phyloP scores from a whole-genome alignment of 2,329 filamentous ascomycete species.

The Cladophialophora bantiana region DNA sequence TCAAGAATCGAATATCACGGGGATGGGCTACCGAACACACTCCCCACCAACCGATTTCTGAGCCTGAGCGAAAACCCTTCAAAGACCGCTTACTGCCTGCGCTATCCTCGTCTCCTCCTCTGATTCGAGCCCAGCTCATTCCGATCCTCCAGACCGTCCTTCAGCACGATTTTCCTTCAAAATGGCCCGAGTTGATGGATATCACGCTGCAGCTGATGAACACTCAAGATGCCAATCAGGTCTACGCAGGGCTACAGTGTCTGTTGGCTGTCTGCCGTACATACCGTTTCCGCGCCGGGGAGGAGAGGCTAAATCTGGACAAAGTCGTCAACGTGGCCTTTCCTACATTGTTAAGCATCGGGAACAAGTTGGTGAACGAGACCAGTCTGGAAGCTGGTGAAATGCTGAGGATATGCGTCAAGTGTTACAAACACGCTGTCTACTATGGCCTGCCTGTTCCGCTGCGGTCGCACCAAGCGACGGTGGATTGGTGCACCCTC shows the following conservation, averaged over 20 bases:
- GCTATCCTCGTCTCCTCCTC: slow-evolving; percentile 78
- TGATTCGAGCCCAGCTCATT: slow-evolving; percentile 89
- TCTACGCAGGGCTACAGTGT: slow-evolving; percentile 93
- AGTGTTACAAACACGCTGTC: slow-evolving; percentile 97
- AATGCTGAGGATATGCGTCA: slow-evolving; percentile 93
- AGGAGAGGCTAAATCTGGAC: slow-evolving; percentile 84
- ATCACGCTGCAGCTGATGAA: slow-evolving; percentile 89
- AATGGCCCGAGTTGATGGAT: slow-evolving; percentile 94
- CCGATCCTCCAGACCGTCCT: slow-evolving; percentile 95
- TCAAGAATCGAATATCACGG: slow-evolving; percentile 95
- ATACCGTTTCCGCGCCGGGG: slow-evolving; percentile 90
- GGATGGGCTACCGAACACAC: slow-evolving; percentile 86
- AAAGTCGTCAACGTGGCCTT: slow-evolving; percentile 93
- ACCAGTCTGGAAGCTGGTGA: slow-evolving; percentile 93
- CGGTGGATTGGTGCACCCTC: slow-evolving; percentile 94
- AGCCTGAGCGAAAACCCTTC: slow-evolving; percentile 87
- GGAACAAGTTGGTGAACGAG: slow-evolving; percentile 86
- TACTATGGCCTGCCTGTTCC: slow-evolving; percentile 87
- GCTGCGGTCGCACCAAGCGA: slow-evolving; percentile 79
- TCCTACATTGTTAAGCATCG: slow-evolving; percentile 83
- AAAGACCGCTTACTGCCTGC: slow-evolving; percentile 88
- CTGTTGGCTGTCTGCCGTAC: slow-evolving; percentile 92
- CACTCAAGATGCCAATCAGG: slow-evolving; percentile 82
- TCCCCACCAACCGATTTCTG: slow-evolving; percentile 76
- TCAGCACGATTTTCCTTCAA: slow-evolving; percentile 90